These are phyloP conservation scores for Solanum chacoense DNA, from an alignment of 305 asterid species.

Conservation along the genomic window DNA sequence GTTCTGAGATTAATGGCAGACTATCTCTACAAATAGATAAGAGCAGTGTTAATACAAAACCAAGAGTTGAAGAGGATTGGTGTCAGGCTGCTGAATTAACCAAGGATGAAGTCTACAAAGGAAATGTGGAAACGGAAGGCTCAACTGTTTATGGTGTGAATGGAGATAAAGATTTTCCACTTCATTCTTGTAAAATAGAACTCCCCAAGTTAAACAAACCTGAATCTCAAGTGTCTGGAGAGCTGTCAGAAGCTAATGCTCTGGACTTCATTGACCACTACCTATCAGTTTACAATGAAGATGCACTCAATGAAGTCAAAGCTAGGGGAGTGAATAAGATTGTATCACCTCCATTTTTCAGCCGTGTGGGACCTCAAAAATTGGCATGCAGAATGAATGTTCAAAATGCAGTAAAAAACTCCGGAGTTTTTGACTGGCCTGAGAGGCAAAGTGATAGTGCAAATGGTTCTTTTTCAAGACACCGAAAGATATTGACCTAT, in stretches of 20 bases:
- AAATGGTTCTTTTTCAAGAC: slow-evolving; percentile 16
- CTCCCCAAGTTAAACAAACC: slow-evolving; percentile 8
- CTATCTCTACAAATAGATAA: background rate
- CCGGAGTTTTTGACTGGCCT: slow-evolving; percentile 50
- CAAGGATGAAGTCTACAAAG: background rate
- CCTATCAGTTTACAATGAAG: slow-evolving; percentile 36
- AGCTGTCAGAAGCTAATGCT: slow-evolving; percentile 36
- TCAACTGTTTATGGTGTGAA: slow-evolving; percentile 3
- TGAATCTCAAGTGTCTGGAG: slow-evolving; percentile 42
- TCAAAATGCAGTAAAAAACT: slow-evolving; percentile 20
- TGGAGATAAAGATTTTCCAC: slow-evolving; percentile 12
- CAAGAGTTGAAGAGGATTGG: slow-evolving; percentile 12
- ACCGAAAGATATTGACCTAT: slow-evolving; percentile 10
- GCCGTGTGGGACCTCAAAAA: slow-evolving; percentile 43
- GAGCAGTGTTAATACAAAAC: background rate
- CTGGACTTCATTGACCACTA: slow-evolving; percentile 57
- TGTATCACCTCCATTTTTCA: slow-evolving; percentile 40
- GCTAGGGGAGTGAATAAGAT: slow-evolving; percentile 10
- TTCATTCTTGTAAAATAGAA: slow-evolving; percentile 10
- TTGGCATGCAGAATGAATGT: slow-evolving; percentile 45
- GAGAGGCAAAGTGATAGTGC: slow-evolving; percentile 22
- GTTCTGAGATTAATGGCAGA: background rate
- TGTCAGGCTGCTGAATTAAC: slow-evolving; percentile 5
- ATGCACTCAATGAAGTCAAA: slow-evolving; percentile 17
- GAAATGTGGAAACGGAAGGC: slow-evolving; percentile 11